Base-by-base conservation (phyloP, 371 early-diverging fungal genomes). In the Catenaria anguillulae region DNA sequence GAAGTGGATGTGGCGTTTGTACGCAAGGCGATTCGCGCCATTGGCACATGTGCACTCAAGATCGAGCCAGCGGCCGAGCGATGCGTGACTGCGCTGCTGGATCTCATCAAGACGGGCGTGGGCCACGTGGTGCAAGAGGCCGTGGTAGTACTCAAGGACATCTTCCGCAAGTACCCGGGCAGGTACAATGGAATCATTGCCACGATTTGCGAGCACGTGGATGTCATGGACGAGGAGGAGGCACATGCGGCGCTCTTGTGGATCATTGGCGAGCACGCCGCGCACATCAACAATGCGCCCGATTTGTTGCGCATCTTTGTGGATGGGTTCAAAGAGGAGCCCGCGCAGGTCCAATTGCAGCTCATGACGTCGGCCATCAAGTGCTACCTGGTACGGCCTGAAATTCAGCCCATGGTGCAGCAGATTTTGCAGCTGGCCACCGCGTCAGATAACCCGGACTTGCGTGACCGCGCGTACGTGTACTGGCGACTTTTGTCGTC, bases 1-100 rank as follows among this genome's bases (percentile, higher is more conserved):
- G 98, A 97, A 70, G 93, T 97, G 1, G 98, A 97, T 69, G 90
- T 94, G 21, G 94, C 93, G 63, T 95, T 97, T 80, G 94, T 92
- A 13, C 81, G 92, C 33, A 89, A 89, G 67, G 77, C 92, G 13
- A 89, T 97, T 17, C 76, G 84, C 40, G 89, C 93, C 2, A 94
- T 97, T 69, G 93, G 96, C 34, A 82, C 89, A 21, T 82, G 92
- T 63, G 97, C 95, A 0, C 84, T 95, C 61, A 93, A 92, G 76
- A 86, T 92, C 65, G 89, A 89, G 52, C 70, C 78, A 26, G 88
- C 93, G 0, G 84, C 95, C 21, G 91, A 92, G 55, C 77, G 85
- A 24, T 93, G 95, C 61, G 85, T 95, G 48, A 77, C 85, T 34
- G 86, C 85, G 0, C 73, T 97, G 34, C 65, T 92, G 60, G 95